phyloP scores from a whole-genome alignment of 345 rosid genomes.

The Trapa incisa region DNA sequence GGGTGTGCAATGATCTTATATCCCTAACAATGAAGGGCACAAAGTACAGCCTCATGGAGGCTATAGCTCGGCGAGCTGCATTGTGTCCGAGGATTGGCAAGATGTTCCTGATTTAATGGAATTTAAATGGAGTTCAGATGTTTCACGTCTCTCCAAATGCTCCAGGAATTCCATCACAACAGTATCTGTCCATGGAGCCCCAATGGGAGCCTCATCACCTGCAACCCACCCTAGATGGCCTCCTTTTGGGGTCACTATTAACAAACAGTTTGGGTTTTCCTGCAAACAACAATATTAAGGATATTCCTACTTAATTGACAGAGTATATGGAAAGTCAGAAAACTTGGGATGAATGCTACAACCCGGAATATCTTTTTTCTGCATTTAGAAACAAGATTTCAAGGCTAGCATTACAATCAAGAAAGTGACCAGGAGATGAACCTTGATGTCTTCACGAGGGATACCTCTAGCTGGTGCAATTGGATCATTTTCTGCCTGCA shows the following conservation, averaged over 20 bases:
- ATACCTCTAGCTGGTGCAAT: conserved; percentile 82
- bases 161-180: conserved; percentile 75
- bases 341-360: neutral
- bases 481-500: conserved; percentile 82
- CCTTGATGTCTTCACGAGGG: conserved; percentile 78
- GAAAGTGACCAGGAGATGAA: conserved; percentile 10
- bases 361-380: neutral
- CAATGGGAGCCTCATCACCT: conserved; percentile 53
- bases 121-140: conserved; percentile 9
- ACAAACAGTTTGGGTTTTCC: conserved; percentile 71
- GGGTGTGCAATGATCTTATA: neutral
- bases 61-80: conserved; percentile 25
- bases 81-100: conserved; percentile 10
- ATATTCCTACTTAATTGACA: neutral
- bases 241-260: conserved; percentile 78
- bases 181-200: conserved; percentile 84
- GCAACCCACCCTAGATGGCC: conserved; percentile 95
- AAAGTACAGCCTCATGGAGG: neutral
- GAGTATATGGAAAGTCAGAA: neutral
- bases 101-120: conserved; percentile 4
- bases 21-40: neutral
- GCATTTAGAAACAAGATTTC: neutral
- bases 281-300: conserved; percentile 12
- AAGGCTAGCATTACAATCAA: neutral
- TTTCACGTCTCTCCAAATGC: conserved; percentile 33